A percentile compares a stretch with the other conserved stretches of the same genome.
These are phyloP conservation scores for Dentiscutata heterogama DNA, from an alignment of 371 early-diverging fungal genomes.

Conservation along the genomic window DNA sequence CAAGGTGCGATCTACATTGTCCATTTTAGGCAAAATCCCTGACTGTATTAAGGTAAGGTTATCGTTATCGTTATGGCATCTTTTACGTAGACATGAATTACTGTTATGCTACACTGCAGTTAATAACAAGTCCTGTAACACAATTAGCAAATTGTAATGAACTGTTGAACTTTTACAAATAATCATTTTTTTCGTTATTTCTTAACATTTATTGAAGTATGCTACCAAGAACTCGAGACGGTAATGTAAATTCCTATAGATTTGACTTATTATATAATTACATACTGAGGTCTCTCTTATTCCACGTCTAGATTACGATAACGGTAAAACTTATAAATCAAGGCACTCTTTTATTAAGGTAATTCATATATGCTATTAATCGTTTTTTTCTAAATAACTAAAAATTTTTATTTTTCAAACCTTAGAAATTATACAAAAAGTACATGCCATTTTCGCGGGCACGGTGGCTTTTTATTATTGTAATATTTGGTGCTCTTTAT, in stretches of 20 bases:
- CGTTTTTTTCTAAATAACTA: neutral
- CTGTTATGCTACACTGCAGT: too few species aligned
- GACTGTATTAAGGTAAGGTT: too few species aligned
- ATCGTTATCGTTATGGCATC: too few species aligned
- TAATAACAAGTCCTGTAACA: too few species aligned
- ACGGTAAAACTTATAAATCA: neutral
- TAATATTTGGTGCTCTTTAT: neutral
- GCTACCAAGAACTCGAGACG: neutral
- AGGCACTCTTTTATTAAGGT: neutral
- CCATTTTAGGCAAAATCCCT: too few species aligned
- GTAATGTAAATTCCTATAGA: neutral
- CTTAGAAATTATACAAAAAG: neutral
- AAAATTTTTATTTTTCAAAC: neutral
- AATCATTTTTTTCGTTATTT: too few species aligned
- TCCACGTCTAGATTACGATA: neutral
- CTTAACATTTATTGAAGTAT: neutral
- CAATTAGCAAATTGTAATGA: too few species aligned
- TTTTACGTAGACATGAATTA: too few species aligned
- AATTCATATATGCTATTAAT: neutral
- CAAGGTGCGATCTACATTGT: too few species aligned
- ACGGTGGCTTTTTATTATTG: neutral
- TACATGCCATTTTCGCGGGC: neutral
- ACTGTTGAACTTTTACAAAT: too few species aligned
- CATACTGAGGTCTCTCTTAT: neutral
- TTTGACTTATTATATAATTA: neutral